Evolutionary conservation across 2,329 filamentous ascomycete genomes (phyloP), one percentile per base, ranked within the genome.

Genomic region (Dactylellina leptospora): DNA sequence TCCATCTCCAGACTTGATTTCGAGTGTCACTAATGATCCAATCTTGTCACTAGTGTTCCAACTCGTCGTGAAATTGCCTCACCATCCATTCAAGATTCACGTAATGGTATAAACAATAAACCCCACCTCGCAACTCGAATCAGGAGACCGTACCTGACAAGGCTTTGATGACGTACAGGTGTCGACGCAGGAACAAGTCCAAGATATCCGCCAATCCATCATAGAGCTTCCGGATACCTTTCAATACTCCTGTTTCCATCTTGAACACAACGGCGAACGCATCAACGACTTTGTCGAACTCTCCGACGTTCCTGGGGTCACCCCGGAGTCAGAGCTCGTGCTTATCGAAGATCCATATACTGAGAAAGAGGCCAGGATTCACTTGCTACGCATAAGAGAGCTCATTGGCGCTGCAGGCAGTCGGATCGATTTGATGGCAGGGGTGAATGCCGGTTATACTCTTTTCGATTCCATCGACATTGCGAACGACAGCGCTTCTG

Each of bases 211-310:
- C 76, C 95, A 97, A 82, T 93, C 93, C 74, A 90, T 99, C 79
- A 92, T 97, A 82, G 95, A 99, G 81, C 85, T 92, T 53, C 95
- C 95, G 3, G 85, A 89, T 71, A 96, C 93, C 55, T 95, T 97
- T 82, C 92, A 96, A 81, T 97, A 97, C 83, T 96, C 95, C 58
- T 99, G 95, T 84, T 99, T 99, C 83, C 95, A 99, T 82, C 88
- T 99, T 77, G 93, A 97, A 82, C 88, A 93, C 82, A 88, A 91
- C 70, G 91, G 92, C 76, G 84, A 90, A 81, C 90, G 90, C 75
- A 89, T 99, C 84, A 97, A 97, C 80, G 95, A 99, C 81, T 97
- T 95, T 77, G 86, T 96, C 70, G 90, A 96, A 79, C 86, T 99
- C 74, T 92, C 91, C 60, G 93, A 99, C 79, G 90, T 99, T 61